Percentiles rank a stretch among this genome's conserved stretches.
Evolutionary conservation across 2,329 filamentous ascomycete species (phyloP).

Genomic region (Cladophialophora yegresii): DNA sequence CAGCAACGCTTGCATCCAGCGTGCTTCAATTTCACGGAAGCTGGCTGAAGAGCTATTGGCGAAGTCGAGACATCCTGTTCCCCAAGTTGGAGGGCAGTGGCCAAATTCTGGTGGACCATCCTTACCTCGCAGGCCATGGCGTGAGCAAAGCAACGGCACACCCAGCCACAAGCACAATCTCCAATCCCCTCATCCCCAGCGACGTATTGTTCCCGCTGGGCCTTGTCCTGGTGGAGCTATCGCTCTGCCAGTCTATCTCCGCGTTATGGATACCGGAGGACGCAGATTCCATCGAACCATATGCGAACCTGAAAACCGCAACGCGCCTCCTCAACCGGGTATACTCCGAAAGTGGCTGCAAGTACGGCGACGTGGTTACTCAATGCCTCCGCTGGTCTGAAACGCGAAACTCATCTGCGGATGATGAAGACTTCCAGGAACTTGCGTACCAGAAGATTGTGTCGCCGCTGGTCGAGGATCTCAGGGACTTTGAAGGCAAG

Average conservation of each 20-base stretch:
- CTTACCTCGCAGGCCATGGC: constrained; percentile 11
- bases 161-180: background rate
- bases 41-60: constrained; percentile 20
- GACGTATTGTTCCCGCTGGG: constrained; percentile 32
- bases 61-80: constrained; percentile 21
- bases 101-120: constrained; percentile 7
- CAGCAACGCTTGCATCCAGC: constrained; percentile 22
- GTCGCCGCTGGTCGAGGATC: constrained; percentile 24
- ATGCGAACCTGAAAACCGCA: constrained; percentile 34
- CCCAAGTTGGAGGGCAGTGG: background rate
- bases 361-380: constrained; percentile 30
- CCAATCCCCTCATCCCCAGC: constrained; percentile 23
- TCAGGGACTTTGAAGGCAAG: constrained; percentile 47
- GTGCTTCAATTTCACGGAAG: constrained; percentile 21
- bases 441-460: constrained; percentile 31
- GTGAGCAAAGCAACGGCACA: constrained; percentile 1
- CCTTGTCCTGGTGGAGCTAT: constrained; percentile 32
- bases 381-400: constrained; percentile 29
- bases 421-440: constrained; percentile 29
- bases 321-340: constrained; percentile 22
- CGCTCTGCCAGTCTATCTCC: constrained; percentile 31
- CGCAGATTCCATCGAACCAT: constrained; percentile 23
- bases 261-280: constrained; percentile 27
- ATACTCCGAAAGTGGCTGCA: constrained; percentile 30
- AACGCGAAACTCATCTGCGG: constrained; percentile 11